Conservation (phyloP, 1,284 basidiomycete species). For the Melanopsichium pennsylvanicum region DNA sequence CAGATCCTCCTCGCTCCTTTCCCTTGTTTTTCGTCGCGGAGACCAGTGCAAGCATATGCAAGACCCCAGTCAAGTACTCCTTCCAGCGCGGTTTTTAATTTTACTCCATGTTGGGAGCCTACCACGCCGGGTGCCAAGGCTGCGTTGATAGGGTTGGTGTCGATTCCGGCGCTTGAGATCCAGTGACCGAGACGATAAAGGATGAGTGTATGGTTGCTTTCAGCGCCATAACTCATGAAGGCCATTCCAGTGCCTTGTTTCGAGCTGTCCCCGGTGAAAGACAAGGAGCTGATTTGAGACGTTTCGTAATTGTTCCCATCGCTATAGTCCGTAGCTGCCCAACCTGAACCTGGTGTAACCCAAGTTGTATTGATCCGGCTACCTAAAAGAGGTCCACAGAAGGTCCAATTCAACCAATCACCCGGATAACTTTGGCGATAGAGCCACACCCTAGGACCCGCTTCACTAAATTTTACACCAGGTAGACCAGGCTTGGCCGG, state of each 20-base stretch:
- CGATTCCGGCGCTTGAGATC: not conserved
- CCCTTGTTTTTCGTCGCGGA: slow-evolving; percentile 1
- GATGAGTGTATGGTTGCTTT: slow-evolving; percentile 29
- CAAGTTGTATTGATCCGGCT: slow-evolving; percentile 22
- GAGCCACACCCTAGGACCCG: slow-evolving; percentile 21
- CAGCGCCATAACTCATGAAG: slow-evolving; percentile 21
- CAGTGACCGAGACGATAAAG: slow-evolving; percentile 35
- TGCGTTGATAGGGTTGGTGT: slow-evolving; percentile 4
- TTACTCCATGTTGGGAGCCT: slow-evolving; percentile 2
- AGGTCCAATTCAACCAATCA: slow-evolving; percentile 30
- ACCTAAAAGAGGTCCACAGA: slow-evolving; percentile 14
- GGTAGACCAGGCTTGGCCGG: slow-evolving; percentile 8
- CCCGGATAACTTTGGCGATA: slow-evolving; percentile 20
- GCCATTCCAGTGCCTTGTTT: slow-evolving; percentile 7
- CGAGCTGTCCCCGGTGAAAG: slow-evolving; percentile 13
- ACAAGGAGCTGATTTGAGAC: slow-evolving; percentile 13
- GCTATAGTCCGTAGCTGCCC: slow-evolving; percentile 13
- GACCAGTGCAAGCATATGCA: slow-evolving; percentile 33
- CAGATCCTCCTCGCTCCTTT: slow-evolving; percentile 13
- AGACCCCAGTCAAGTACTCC: slow-evolving; percentile 30
- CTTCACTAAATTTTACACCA: slow-evolving; percentile 9
- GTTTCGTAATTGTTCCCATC: slow-evolving; percentile 38
- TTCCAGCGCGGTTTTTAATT: slow-evolving; percentile 18
- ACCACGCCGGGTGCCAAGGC: slow-evolving; percentile 8
- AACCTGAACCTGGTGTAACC: slow-evolving; percentile 19